Evolutionary conservation across 441 rosid species (phyloP).

Genomic region (Adansonia madagascariensis): DNA sequence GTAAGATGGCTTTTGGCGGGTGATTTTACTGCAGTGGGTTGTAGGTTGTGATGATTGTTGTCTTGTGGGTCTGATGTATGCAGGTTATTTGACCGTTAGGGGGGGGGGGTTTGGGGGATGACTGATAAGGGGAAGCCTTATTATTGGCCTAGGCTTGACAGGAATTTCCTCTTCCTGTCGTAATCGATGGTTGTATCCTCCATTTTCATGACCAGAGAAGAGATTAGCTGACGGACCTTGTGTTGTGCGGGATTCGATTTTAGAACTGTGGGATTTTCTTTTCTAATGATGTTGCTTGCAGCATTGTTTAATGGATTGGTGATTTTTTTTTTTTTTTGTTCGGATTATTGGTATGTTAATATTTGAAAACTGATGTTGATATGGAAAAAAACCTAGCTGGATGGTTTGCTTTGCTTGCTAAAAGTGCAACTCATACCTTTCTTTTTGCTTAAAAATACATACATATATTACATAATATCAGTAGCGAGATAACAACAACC

Average conservation of each 20-base stretch:
- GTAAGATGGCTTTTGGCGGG: conserved; percentile 17
- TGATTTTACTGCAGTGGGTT: conserved; percentile 2
- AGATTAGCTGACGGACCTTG: neutral
- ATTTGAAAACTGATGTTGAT: neutral
- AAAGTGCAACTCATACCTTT: no score
- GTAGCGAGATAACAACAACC: neutral
- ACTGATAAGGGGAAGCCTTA: neutral
- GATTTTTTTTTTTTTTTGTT: neutral
- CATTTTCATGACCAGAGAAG: neutral
- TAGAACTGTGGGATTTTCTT: neutral
- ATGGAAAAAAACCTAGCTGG: neutral
- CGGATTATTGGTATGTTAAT: neutral
- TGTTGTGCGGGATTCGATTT: neutral
- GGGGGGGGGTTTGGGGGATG: no score
- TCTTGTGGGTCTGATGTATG: conserved; percentile 2
- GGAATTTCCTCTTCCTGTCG: neutral
- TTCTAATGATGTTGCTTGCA: neutral
- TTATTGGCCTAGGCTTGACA: neutral
- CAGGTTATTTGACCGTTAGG: neutral
- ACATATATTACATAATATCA: neutral
- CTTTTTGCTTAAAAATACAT: no score
- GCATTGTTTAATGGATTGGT: neutral
- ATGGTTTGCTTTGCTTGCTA: neutral
- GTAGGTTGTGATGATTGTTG: neutral
- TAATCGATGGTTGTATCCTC: conserved; percentile 5